These are phyloP conservation scores for Cynara cardunculus DNA, from an alignment of 129 eudicot genomes.

Conservation along the genomic window DNA sequence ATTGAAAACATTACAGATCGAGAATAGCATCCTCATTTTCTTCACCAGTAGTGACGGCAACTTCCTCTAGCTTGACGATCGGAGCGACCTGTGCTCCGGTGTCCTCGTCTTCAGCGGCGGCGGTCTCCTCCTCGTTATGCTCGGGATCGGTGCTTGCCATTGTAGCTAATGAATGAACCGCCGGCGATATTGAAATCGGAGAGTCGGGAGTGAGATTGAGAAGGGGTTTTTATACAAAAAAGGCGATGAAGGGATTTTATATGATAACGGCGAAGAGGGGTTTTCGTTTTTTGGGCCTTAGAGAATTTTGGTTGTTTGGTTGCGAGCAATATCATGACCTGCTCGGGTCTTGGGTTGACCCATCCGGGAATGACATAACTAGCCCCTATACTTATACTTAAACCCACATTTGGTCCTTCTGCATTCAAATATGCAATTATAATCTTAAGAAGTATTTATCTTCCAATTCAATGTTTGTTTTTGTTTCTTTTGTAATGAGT, in stretches of 20 bases:
- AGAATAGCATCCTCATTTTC: slow-evolving; percentile 56
- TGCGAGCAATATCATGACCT: not conserved
- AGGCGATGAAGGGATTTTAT: not conserved
- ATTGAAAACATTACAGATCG: slow-evolving; percentile 40
- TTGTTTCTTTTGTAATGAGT: not conserved
- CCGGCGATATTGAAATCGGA: not conserved
- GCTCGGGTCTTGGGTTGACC: not conserved
- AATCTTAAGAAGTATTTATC: not conserved
- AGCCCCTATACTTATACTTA: not conserved
- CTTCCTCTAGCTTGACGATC: slow-evolving; percentile 55
- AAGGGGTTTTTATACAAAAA: not conserved
- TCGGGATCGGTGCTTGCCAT: slow-evolving; percentile 61
- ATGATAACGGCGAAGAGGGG: not conserved
- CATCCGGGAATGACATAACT: not conserved
- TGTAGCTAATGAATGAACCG: not conserved
- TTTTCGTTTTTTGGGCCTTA: not conserved
- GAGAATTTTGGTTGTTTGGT: not conserved
- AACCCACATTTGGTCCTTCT: not conserved
- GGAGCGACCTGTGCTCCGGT: slow-evolving; percentile 67
- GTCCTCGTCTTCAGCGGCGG: slow-evolving; percentile 55
- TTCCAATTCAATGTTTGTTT: not conserved
- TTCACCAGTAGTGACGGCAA: slow-evolving; percentile 66
- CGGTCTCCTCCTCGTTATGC: slow-evolving; percentile 38
- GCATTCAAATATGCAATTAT: not conserved
- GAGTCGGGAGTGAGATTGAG: not conserved